These are phyloP conservation scores for Dothideomycetidae sp. DNA, from an alignment of 2,329 filamentous ascomycete species.

Conservation along the genomic window DNA sequence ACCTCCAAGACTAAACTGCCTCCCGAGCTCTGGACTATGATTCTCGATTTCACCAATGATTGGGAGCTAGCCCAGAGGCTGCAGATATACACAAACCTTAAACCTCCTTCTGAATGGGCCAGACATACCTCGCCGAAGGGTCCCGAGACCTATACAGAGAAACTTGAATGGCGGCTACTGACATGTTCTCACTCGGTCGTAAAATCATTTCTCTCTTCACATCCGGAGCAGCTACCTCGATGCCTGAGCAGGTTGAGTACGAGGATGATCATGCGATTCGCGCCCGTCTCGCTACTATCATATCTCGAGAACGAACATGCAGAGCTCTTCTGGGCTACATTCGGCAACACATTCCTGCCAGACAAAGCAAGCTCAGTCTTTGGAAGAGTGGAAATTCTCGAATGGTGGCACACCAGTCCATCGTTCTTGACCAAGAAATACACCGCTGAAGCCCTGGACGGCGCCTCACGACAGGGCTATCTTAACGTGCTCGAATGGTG, in stretches of 20 bases:
- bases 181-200: conserved; percentile 56
- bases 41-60: conserved; percentile 70
- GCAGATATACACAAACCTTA: conserved; percentile 64
- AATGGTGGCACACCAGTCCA: conserved; percentile 78
- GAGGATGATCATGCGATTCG: conserved; percentile 84
- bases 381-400: conserved; percentile 67
- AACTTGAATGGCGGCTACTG: conserved; percentile 74
- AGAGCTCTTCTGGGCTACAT: conserved; percentile 74
- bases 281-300: conserved; percentile 61
- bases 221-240: conserved; percentile 47
- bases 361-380: conserved; percentile 82
- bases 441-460: conserved; percentile 69
- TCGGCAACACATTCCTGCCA: conserved; percentile 65
- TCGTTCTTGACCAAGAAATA: conserved; percentile 81
- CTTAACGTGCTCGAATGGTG: conserved; percentile 83
- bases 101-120: conserved; percentile 60
- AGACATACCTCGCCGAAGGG: conserved; percentile 48
- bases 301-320: conserved; percentile 53
- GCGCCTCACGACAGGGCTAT: conserved; percentile 73
- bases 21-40: conserved; percentile 76
- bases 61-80: conserved; percentile 82
- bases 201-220: conserved; percentile 53
- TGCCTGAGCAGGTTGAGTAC: conserved; percentile 71
- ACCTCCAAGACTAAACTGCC: conserved; percentile 40
- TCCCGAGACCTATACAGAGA: conserved; percentile 56